Evolutionary conservation across 257 asterid species (phyloP), one percentile per base, ranked within the genome.

Genomic region (Solanum dulcamara): DNA sequence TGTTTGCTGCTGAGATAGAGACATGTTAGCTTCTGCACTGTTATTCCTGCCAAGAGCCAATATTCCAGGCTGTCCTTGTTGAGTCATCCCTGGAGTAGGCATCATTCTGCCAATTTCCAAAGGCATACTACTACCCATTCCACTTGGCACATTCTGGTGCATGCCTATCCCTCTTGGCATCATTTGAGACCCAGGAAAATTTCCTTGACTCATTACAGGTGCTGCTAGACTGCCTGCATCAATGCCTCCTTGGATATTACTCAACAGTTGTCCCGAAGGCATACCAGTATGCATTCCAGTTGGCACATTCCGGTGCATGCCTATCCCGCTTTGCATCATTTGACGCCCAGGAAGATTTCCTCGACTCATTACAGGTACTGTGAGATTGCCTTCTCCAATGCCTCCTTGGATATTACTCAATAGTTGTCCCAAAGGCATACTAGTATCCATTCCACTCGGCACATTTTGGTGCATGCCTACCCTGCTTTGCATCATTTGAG

Each of bases 1-100:
- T 35, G 98, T 85, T 89, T 91, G 98, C 93, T 92, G 99, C 92
- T 93, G 98, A 62, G 93, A 85, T 80, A 92, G 71, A 85, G 98
- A 87, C 90, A 91, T 93, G 91, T 92, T 92, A 85, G 89, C 85
- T 86, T 94, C 91, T 88, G 96, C 88, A 93, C 91, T 94, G 83
- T 85, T 89, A 93, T 89, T 93, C 87, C 86, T 91, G 81, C 93
- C 96, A 48, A 90, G 91, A 85, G 93, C 84, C 90, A 90, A 97
- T 91, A 93, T 90, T 87, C 86, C 90, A 60, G 85, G 82, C 42
- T 89, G 91, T 77, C 51, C 86, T 72, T 80, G 91, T 74, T 87
- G 90, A 57, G 88, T 80, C 90, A 90, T 90, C 53, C 88, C 96
- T 80, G 94, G 93, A 88, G 96, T 91, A 81, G 97, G 93, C 85